Evolutionary conservation across 768 basidiomycete species (phyloP), one percentile per base, ranked within the genome.

Genomic region (Suillus occidentalis): DNA sequence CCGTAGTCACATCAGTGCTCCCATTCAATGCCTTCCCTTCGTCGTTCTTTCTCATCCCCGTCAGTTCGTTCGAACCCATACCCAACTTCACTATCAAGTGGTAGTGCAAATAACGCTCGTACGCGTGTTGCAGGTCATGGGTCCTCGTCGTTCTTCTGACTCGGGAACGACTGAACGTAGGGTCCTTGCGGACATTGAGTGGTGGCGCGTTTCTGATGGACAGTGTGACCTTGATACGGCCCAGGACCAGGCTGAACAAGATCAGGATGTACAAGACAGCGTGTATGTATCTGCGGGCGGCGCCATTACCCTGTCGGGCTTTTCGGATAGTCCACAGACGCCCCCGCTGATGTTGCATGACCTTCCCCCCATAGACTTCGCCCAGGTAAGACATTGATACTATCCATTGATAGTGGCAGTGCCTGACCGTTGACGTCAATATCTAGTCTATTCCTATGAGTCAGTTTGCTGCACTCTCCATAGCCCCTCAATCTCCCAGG

Each of bases 141-240:
- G 62, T 76, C 78, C 78, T 9, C 84, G 89, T 72, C 87, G 91
- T 65, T 84, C 89, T 14, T 87, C 87, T 25, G 89, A 85, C 66
- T 90, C 90, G 69, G 87, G 90, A 72, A 85, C 84, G 42, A 76
- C 74, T 69, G 80, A 76, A 68, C 84, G 92, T 73, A 84, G 90
- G 69, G 90, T 94, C 70, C 83, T 94, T 66, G 91, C 90, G 40
- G 92, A 94, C 80, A 89, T 94, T 72, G 91, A 92, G 75, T 94
- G 92, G 91, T 93, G 91, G 91, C 85, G 82, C 71, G 91, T 93
- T 69, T 79, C 84, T 67, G 90, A 88, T 66, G 88, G 89, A 67
- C 91, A 94, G 78, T 80, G 80, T 63, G 80, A 77, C 68, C 76
- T 73, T 69, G 81, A 80, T 72, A 69, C 72, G 60, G 75, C 72